These are phyloP conservation scores for Lasiodiplodia gonubiensis DNA, from an alignment of 2,329 filamentous ascomycete genomes.

Conservation along the genomic window DNA sequence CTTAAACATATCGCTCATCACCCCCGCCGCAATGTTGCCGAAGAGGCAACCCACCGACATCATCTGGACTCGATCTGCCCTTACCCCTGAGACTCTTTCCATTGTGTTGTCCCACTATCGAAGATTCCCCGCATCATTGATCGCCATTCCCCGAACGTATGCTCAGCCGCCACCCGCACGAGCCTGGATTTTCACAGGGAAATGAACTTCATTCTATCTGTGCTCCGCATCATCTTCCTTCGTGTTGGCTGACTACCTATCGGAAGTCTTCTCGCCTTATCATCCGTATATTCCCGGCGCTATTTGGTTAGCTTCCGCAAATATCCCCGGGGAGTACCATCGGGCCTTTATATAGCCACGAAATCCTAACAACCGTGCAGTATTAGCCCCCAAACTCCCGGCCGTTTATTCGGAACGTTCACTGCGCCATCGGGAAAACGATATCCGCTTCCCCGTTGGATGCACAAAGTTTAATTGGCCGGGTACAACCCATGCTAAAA, in stretches of 20 bases:
- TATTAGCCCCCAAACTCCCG: too few relatives aligned
- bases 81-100: neutral
- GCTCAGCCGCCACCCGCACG: neutral
- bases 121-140: neutral
- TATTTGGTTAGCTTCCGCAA: neutral
- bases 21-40: neutral
- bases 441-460: neutral
- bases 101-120: neutral
- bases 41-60: neutral
- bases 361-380: too few relatives aligned
- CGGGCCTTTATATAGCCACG: too few relatives aligned
- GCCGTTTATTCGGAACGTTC: too few relatives aligned
- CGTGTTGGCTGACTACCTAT: neutral
- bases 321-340: neutral
- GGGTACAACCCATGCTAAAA: neutral
- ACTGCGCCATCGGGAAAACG: neutral
- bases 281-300: neutral
- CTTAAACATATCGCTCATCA: neutral
- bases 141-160: neutral
- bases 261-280: neutral
- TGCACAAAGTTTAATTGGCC: neutral
- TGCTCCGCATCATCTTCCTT: neutral
- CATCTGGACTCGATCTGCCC: neutral
- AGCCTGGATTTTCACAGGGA: neutral
- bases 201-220: neutral